phyloP scores from a whole-genome alignment of 2,329 filamentous ascomycete species.

The Pseudogymnoascus sp. region DNA sequence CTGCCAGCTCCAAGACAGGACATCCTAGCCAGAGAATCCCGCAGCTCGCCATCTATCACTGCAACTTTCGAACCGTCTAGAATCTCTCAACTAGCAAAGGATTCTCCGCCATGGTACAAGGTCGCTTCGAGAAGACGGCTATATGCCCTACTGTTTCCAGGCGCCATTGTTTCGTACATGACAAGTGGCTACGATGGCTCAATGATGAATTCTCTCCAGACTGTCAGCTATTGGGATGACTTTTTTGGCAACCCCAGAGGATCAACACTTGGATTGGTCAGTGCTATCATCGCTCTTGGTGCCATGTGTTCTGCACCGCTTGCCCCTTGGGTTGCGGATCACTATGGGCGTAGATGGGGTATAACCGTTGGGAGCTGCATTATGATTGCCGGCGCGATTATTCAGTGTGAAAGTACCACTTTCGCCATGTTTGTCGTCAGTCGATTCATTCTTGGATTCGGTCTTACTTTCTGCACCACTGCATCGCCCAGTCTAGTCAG shows the following conservation, averaged over 20 bases:
- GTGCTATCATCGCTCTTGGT: slow-evolving; percentile 41
- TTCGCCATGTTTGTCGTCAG: slow-evolving; percentile 46
- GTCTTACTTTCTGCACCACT: slow-evolving; percentile 44
- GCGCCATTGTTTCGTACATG: slow-evolving; percentile 30
- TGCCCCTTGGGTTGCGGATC: slow-evolving; percentile 28
- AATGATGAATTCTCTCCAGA: slow-evolving; percentile 43
- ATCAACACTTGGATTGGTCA: slow-evolving; percentile 21
- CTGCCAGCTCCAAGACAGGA: slow-evolving; percentile 24
- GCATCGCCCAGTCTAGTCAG: slow-evolving; percentile 43
- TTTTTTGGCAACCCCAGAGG: slow-evolving; percentile 32
- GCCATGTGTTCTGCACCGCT: slow-evolving; percentile 32
- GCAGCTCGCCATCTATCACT: not conserved
- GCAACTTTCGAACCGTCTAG: slow-evolving; percentile 22
- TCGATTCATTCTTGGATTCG: slow-evolving; percentile 46
- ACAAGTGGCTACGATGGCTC: slow-evolving; percentile 43
- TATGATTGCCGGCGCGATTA: slow-evolving; percentile 27
- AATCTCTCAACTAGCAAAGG: slow-evolving; percentile 24
- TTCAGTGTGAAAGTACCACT: slow-evolving; percentile 27
- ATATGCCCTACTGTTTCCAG: slow-evolving; percentile 30
- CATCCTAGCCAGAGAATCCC: slow-evolving; percentile 15
- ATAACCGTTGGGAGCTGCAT: slow-evolving; percentile 29
- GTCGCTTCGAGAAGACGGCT: slow-evolving; percentile 26
- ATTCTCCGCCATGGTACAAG: slow-evolving; percentile 27
- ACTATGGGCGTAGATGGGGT: slow-evolving; percentile 26
- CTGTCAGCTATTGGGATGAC: slow-evolving; percentile 35